A percentile compares a stretch with the other conserved stretches of the same genome.
Conservation (phyloP, 2,329 filamentous ascomycete species). For the Epichloe hybrida region DNA sequence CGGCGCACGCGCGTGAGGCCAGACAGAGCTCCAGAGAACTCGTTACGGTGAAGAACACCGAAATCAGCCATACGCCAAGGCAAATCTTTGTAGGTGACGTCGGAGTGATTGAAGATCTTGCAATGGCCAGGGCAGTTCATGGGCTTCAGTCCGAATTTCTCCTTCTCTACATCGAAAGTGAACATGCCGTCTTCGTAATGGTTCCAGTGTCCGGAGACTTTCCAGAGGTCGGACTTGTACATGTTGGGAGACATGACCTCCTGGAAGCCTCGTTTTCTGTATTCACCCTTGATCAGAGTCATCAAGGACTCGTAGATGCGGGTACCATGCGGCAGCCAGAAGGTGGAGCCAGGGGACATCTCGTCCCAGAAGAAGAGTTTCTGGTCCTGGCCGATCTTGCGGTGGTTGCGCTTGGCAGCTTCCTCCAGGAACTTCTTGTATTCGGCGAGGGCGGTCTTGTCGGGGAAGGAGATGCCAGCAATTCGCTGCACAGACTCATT, state of each 20-base stretch:
- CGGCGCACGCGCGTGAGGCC: conserved; percentile 85
- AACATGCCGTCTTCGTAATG: conserved; percentile 82
- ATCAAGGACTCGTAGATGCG: conserved; percentile 87
- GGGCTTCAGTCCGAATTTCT: conserved; percentile 61
- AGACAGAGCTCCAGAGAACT: conserved; percentile 80
- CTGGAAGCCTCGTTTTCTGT: conserved; percentile 85
- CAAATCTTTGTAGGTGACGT: conserved; percentile 72
- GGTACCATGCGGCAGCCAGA: conserved; percentile 85
- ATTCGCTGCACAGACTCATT: conserved; percentile 95
- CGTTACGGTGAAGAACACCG: conserved; percentile 88
- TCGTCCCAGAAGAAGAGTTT: conserved; percentile 97
- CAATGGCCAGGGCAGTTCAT: conserved; percentile 99
- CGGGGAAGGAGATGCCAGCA: conserved; percentile 87
- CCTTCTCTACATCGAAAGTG: conserved; percentile 65
- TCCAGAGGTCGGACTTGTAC: conserved; percentile 89
- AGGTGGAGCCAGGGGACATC: conserved; percentile 80
- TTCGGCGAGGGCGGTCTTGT: conserved; percentile 88
- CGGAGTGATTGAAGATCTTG: conserved; percentile 70
- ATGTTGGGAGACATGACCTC: conserved; percentile 93
- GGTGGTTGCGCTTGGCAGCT: conserved; percentile 93
- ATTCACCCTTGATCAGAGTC: conserved; percentile 69
- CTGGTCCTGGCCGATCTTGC: conserved; percentile 87
- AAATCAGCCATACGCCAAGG: conserved; percentile 92
- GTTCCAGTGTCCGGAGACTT: conserved; percentile 87
- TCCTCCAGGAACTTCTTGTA: conserved; percentile 94